These are phyloP conservation scores for Byssothecium circinans DNA, from an alignment of 2,329 filamentous ascomycete species.

Conservation along the genomic window DNA sequence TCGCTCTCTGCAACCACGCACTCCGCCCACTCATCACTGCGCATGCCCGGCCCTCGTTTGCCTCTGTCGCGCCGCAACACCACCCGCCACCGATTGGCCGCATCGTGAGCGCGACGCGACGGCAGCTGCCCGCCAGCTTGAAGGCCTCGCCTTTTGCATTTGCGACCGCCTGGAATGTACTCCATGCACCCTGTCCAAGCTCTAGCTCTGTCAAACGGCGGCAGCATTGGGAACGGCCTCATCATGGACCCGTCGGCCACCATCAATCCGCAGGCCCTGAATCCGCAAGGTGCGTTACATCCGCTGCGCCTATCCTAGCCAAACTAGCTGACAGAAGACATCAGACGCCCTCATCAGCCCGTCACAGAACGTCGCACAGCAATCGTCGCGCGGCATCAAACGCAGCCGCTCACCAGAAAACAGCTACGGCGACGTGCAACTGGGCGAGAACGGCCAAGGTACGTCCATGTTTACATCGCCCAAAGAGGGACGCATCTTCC, in stretches of 20 bases:
- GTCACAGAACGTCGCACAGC: conserved; percentile 35
- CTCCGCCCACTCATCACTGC: background rate
- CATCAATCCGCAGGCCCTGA: conserved; percentile 46
- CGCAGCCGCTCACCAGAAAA: conserved; percentile 47
- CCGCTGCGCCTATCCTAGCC: conserved; percentile 25
- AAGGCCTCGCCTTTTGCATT: conserved; percentile 33
- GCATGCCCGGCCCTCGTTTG: background rate
- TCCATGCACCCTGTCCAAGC: conserved; percentile 44
- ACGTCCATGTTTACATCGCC: conserved; percentile 13
- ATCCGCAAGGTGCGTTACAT: conserved; percentile 45
- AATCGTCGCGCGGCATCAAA: conserved; percentile 43
- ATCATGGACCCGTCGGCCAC: conserved; percentile 46
- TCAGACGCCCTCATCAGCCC: conserved; percentile 35
- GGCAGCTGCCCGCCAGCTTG: conserved; percentile 30
- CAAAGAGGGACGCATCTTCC: background rate
- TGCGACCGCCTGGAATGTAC: conserved; percentile 45
- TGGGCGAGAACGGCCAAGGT: conserved; percentile 38
- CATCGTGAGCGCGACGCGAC: conserved; percentile 14
- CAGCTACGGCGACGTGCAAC: conserved; percentile 35
- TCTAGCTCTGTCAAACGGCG: conserved; percentile 44
- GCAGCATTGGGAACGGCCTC: conserved; percentile 40
- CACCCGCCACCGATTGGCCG: conserved; percentile 26
- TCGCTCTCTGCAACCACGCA: background rate
- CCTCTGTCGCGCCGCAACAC: conserved; percentile 10
- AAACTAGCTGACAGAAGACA: conserved; percentile 26